Conservation (phyloP, 2,329 filamentous ascomycete species). For the Pyrenochaeta sp. region DNA sequence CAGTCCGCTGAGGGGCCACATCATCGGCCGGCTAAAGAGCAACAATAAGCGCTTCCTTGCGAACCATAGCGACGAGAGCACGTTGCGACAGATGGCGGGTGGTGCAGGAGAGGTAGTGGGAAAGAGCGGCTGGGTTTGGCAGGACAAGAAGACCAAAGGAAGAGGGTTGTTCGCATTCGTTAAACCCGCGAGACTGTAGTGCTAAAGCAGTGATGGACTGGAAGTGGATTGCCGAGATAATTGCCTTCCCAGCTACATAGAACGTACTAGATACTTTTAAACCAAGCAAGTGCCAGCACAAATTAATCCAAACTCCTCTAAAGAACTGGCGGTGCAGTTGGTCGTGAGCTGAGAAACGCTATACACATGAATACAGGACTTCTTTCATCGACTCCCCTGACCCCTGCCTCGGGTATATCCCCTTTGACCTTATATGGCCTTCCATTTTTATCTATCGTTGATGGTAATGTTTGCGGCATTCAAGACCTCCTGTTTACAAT, state of each 20-base stretch:
- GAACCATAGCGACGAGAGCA: slow-evolving; percentile 63
- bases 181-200: slow-evolving; percentile 25
- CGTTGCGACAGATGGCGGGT: slow-evolving; percentile 57
- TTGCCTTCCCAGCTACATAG: neutral
- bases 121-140: slow-evolving; percentile 56
- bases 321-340: slow-evolving; percentile 9
- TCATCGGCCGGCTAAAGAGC: slow-evolving; percentile 61
- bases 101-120: slow-evolving; percentile 59
- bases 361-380: slow-evolving; percentile 25
- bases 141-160: slow-evolving; percentile 36
- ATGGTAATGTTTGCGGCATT: neutral
- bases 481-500: slow-evolving; percentile 28
- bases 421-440: slow-evolving; percentile 3
- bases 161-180: slow-evolving; percentile 42
- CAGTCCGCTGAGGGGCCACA: slow-evolving; percentile 56
- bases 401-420: slow-evolving; percentile 19
- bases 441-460: neutral
- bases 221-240: neutral
- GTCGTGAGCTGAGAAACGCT: slow-evolving; percentile 15
- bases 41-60: slow-evolving; percentile 63
- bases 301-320: slow-evolving; percentile 10
- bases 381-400: slow-evolving; percentile 1
- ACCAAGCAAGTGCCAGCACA: neutral
- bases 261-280: neutral
- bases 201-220: neutral